Conservation (phyloP, 345 rosid species). For the Lumnitzera littorea region DNA sequence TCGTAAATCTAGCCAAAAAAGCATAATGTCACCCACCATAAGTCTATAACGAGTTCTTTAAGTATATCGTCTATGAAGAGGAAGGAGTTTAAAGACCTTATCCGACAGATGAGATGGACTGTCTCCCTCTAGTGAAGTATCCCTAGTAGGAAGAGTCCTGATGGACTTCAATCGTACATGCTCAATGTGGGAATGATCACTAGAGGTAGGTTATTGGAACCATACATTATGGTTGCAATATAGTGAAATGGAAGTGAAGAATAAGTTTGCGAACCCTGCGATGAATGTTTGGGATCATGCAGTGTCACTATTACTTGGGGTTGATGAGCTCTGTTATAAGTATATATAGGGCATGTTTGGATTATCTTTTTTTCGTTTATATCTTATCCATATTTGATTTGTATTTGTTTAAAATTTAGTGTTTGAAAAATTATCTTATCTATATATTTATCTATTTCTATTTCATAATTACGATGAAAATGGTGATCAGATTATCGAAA, state of each 20-base stretch:
- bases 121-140: slow-evolving; percentile 60
- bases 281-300: slow-evolving; percentile 88
- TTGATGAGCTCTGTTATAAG: slow-evolving; percentile 92
- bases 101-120: slow-evolving; percentile 71
- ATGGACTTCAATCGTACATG: slow-evolving; percentile 76
- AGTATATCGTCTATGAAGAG: slow-evolving; percentile 68
- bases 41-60: too few species aligned
- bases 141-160: slow-evolving; percentile 92
- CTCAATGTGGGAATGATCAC: slow-evolving; percentile 83
- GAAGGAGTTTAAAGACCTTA: slow-evolving; percentile 70
- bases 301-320: slow-evolving; percentile 56
- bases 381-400: too few species aligned
- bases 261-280: slow-evolving; percentile 69
- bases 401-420: too few species aligned
- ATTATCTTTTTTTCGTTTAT: too few species aligned
- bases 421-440: too few species aligned
- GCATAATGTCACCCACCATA: too few species aligned
- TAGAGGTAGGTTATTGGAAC: slow-evolving; percentile 58
- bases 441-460: too few species aligned
- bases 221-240: slow-evolving; percentile 87
- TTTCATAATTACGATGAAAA: too few species aligned
- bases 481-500: too few species aligned
- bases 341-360: too few species aligned
- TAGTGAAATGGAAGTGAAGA: slow-evolving; percentile 84
- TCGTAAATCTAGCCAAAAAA: slow-evolving; percentile 81